These are phyloP conservation scores for Hortiboletus flavorubellus DNA, from an alignment of 768 basidiomycete genomes.

Conservation along the genomic window DNA sequence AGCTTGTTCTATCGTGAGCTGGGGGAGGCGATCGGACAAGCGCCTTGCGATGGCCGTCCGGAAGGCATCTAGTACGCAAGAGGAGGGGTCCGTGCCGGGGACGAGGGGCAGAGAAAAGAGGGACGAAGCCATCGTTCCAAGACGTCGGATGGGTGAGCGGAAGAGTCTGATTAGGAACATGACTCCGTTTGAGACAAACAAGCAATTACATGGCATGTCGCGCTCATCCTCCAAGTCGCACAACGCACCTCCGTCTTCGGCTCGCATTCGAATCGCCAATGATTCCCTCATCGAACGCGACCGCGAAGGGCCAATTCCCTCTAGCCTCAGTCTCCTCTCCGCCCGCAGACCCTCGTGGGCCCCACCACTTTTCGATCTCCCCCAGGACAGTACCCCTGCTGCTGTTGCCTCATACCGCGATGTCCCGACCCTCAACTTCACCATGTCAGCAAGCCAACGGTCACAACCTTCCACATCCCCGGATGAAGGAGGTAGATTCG, in stretches of 20 bases:
- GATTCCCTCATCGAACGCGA: conserved; percentile 20
- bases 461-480: conserved; percentile 27
- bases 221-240: conserved; percentile 27
- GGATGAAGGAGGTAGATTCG: conserved; percentile 61
- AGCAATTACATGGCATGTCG: conserved; percentile 12
- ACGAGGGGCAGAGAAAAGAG: conserved; percentile 41
- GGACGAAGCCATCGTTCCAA: conserved; percentile 29
- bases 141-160: conserved; percentile 1
- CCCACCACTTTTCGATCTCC: conserved; percentile 25
- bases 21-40: conserved; percentile 60
- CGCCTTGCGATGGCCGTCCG: conserved; percentile 76
- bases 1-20: conserved; percentile 68
- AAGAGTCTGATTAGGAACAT: neutral
- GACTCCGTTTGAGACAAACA: no score
- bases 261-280: conserved; percentile 12
- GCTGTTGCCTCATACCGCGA: conserved; percentile 31
- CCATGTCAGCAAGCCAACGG: conserved; percentile 7
- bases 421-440: conserved; percentile 23
- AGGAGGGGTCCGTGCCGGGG: conserved; percentile 56
- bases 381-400: conserved; percentile 22
- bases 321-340: conserved; percentile 31
- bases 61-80: conserved; percentile 72
- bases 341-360: conserved; percentile 35
- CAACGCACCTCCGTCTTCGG: conserved; percentile 1
- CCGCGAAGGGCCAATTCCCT: conserved; percentile 23